Evolutionary conservation across 257 asterid species (phyloP).

Genomic region (Buddleja alternifolia): DNA sequence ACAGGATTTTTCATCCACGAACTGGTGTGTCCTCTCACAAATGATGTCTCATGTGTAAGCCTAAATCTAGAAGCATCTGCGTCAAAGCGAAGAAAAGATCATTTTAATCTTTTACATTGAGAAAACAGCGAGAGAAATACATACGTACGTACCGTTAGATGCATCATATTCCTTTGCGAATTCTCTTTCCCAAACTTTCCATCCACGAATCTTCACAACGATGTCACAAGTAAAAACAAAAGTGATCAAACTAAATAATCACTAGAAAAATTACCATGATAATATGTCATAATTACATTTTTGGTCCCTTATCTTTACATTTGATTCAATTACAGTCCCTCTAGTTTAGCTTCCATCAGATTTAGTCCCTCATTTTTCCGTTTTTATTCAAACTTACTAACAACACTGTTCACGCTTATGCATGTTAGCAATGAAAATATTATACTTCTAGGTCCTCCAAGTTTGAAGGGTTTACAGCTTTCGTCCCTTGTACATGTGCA

Average conservation of each 20-base stretch:
- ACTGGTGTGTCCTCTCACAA: slow-evolving; percentile 76
- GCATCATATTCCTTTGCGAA: slow-evolving; percentile 39
- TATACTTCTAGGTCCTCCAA: no score
- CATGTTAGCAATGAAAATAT: no score
- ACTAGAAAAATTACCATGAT: not conserved
- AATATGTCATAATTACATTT: no score
- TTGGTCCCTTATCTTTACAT: no score
- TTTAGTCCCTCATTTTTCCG: no score
- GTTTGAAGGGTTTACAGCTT: no score
- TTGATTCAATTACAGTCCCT: no score
- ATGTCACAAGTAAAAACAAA: not conserved
- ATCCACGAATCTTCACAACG: slow-evolving; percentile 72
- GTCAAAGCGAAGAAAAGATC: slow-evolving; percentile 3
- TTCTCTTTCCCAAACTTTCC: slow-evolving; percentile 88
- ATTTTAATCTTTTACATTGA: not conserved
- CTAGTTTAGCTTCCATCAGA: no score
- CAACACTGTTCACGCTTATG: no score
- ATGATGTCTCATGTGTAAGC: slow-evolving; percentile 92
- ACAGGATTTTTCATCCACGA: slow-evolving; percentile 67
- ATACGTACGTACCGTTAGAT: slow-evolving; percentile 48
- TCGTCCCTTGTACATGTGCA: no score
- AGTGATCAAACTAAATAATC: not conserved
- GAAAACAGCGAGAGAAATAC: no score
- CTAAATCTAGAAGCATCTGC: slow-evolving; percentile 84
- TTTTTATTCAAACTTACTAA: no score